phyloP scores from a whole-genome alignment of 352 stramenopile species.

The Phytopythium aichiense region DNA sequence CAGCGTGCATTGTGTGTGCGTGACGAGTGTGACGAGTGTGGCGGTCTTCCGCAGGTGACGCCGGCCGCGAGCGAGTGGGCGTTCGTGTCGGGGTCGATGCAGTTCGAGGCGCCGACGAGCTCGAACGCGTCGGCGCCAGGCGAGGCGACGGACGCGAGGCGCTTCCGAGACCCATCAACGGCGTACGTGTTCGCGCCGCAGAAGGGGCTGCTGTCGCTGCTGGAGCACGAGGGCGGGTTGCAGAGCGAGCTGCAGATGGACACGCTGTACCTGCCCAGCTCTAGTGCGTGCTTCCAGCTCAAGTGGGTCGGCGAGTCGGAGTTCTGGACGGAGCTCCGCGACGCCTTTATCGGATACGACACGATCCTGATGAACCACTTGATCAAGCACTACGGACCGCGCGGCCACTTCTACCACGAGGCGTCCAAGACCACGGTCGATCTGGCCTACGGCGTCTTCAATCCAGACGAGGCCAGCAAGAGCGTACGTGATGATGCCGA shows the following conservation, averaged over 20 bases:
- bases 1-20: neutral
- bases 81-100: neutral
- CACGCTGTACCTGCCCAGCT: slow-evolving; percentile 32
- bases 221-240: slow-evolving; percentile 28
- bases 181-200: slow-evolving; percentile 70
- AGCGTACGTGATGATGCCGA: slow-evolving; percentile 19
- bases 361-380: slow-evolving; percentile 93
- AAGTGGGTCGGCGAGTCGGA: slow-evolving; percentile 26
- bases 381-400: slow-evolving; percentile 43
- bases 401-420: slow-evolving; percentile 72
- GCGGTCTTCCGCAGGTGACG: neutral
- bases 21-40: neutral
- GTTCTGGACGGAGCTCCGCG: slow-evolving; percentile 41
- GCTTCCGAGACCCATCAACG: slow-evolving; percentile 12
- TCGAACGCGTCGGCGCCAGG: neutral
- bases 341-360: slow-evolving; percentile 76
- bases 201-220: slow-evolving; percentile 63
- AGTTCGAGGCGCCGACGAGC: neutral
- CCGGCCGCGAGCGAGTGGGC: slow-evolving; percentile 5
- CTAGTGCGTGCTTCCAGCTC: slow-evolving; percentile 48
- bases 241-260: slow-evolving; percentile 26
- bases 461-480: slow-evolving; percentile 15
- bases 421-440: slow-evolving; percentile 53
- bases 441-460: slow-evolving; percentile 68
- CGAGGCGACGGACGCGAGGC: neutral